Conservation (phyloP, 2,329 filamentous ascomycete species). For the Xylariaceae sp. region DNA sequence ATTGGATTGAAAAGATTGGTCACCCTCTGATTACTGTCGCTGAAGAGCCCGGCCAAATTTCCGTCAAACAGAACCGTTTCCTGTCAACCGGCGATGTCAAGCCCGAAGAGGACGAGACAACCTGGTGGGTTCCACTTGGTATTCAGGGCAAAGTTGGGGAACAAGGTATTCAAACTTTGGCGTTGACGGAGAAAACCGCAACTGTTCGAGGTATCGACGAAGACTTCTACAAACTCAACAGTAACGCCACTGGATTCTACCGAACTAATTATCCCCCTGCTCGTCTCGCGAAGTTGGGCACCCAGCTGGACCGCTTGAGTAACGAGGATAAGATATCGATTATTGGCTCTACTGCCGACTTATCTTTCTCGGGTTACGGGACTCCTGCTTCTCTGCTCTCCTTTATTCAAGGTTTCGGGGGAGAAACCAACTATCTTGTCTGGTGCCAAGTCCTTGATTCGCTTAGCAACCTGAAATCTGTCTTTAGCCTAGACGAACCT, state of each 20-base stretch:
- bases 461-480: conserved; percentile 71
- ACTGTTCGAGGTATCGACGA: conserved; percentile 70
- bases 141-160: conserved; percentile 70
- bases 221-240: conserved; percentile 91
- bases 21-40: conserved; percentile 85
- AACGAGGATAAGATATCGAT: conserved; percentile 90
- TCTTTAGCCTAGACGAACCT: conserved; percentile 73
- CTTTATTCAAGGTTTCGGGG: conserved; percentile 77
- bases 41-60: conserved; percentile 78
- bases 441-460: conserved; percentile 82
- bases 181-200: conserved; percentile 71
- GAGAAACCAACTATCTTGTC: conserved; percentile 80
- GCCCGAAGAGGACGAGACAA: conserved; percentile 83
- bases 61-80: conserved; percentile 82
- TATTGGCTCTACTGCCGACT: conserved; percentile 81
- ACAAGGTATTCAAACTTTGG: conserved; percentile 58
- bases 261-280: conserved; percentile 88
- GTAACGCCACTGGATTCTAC: conserved; percentile 82
- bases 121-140: conserved; percentile 92
- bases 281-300: conserved; percentile 74
- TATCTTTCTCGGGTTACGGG: conserved; percentile 82
- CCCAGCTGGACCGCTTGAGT: conserved; percentile 69
- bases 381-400: conserved; percentile 77
- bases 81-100: conserved; percentile 87
- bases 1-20: conserved; percentile 94